Evolutionary conservation across 2,329 filamentous ascomycete genomes (phyloP).

Genomic region (Hypocrella siamensis): DNA sequence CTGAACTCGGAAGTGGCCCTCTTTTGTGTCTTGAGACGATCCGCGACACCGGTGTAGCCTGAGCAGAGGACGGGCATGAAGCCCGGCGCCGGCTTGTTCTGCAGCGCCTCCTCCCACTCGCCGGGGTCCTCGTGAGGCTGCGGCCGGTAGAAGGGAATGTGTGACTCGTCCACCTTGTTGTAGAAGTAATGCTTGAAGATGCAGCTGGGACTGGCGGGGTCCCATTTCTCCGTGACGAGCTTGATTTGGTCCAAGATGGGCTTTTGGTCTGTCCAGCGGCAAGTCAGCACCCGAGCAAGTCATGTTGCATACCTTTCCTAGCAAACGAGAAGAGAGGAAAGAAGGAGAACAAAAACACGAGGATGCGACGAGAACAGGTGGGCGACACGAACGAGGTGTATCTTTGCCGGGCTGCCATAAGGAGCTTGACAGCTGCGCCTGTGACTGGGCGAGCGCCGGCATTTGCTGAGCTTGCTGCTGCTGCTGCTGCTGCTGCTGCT

Average conservation of each 20-base stretch:
- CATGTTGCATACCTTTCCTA: too few species aligned
- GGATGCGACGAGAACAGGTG: too few species aligned
- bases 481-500: constrained; percentile 8
- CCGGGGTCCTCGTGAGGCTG: constrained; percentile 54
- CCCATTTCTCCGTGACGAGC: constrained; percentile 58
- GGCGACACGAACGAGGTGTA: constrained; percentile 26
- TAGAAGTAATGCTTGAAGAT: constrained; percentile 77
- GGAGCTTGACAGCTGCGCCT: constrained; percentile 31
- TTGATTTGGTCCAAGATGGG: constrained; percentile 60
- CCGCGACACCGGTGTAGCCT: constrained; percentile 57
- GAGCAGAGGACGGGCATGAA: constrained; percentile 64
- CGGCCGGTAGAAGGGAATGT: constrained; percentile 63
- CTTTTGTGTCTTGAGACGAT: constrained; percentile 58
- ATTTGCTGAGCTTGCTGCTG: constrained; percentile 25
- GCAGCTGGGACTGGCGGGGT: constrained; percentile 50
- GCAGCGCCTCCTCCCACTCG: constrained; percentile 73
- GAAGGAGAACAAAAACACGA: too few species aligned
- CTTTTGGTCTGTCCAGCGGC: constrained; percentile 39
- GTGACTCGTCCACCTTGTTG: constrained; percentile 62
- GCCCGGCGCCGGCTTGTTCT: constrained; percentile 60
- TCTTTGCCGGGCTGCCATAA: constrained; percentile 37
- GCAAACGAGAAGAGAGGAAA: too few species aligned
- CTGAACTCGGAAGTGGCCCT: constrained; percentile 55
- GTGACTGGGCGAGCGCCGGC: constrained; percentile 26
- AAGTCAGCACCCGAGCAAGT: too few species aligned